Conservation (phyloP, 495 filamentous ascomycete species). For the Talaromyces stipitatus region DNA sequence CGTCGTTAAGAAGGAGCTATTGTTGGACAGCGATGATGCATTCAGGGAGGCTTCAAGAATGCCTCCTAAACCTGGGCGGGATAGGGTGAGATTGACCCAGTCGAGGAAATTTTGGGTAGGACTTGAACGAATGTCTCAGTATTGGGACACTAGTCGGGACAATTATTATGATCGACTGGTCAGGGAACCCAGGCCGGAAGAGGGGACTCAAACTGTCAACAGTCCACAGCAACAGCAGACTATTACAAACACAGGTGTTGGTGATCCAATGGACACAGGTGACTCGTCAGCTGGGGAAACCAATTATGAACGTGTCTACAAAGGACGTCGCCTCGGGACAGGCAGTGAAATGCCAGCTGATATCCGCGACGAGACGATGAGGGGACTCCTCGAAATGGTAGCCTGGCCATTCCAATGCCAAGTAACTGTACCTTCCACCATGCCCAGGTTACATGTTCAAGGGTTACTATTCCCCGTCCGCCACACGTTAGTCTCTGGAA, state of each 20-base stretch:
- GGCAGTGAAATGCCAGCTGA: conserved; percentile 71
- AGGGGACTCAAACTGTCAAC: neutral
- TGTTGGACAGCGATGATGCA: conserved; percentile 48
- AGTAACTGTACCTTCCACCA: conserved; percentile 50
- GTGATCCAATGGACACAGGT: neutral
- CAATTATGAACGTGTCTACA: conserved; percentile 26
- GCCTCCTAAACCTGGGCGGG: conserved; percentile 29
- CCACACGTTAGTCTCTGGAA: conserved; percentile 53
- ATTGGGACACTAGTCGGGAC: conserved; percentile 57
- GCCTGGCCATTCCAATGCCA: conserved; percentile 76
- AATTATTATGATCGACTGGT: conserved; percentile 39
- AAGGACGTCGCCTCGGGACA: conserved; percentile 49
- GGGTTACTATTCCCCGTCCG: conserved; percentile 44
- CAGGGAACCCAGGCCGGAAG: conserved; percentile 9
- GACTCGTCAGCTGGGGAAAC: conserved; percentile 2
- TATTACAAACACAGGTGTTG: neutral
- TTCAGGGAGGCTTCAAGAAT: conserved; percentile 44
- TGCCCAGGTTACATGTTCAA: conserved; percentile 54
- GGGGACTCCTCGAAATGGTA: conserved; percentile 68
- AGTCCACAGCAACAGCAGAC: neutral
- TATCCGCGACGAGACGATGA: conserved; percentile 60
- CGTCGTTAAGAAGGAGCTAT: conserved; percentile 39
- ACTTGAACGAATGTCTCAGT: conserved; percentile 50
- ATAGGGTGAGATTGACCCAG: conserved; percentile 41
- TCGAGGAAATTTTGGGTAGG: conserved; percentile 55